Conservation (phyloP, 768 basidiomycete species). For the Leucogyrophana mollusca region DNA sequence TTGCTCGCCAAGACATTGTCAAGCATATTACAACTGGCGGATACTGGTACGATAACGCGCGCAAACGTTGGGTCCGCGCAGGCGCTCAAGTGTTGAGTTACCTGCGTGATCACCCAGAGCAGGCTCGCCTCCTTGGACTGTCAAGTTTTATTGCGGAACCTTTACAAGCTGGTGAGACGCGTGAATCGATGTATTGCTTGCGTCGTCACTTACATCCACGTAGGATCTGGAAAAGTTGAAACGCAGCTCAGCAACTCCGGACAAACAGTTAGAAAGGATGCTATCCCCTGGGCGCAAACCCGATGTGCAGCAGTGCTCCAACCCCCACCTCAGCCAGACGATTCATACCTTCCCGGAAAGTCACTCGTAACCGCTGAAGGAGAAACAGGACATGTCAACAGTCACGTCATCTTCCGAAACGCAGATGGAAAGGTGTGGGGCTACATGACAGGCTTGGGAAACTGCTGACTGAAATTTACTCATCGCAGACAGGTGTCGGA, state of each 20-base stretch:
- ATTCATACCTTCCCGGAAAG: not conserved
- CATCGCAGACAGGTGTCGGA: not conserved
- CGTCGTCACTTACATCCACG: too few relatives aligned
- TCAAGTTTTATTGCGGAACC: too few relatives aligned
- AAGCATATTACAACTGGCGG: constrained; percentile 11
- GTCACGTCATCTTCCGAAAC: not conserved
- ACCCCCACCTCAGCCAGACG: not conserved
- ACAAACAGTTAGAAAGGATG: not conserved
- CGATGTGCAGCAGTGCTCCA: not conserved
- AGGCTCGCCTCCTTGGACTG: constrained; percentile 1
- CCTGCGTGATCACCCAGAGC: not conserved
- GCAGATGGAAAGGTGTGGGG: not conserved
- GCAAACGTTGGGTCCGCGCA: constrained; percentile 1
- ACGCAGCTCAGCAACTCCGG: too few relatives aligned
- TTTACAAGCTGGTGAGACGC: too few relatives aligned
- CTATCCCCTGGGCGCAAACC: not conserved
- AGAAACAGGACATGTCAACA: not conserved
- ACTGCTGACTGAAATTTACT: too few relatives aligned
- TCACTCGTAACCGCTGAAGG: not conserved
- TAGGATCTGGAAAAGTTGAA: too few relatives aligned
- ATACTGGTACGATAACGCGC: constrained; percentile 3
- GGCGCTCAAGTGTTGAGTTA: not conserved
- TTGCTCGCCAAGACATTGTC: constrained; percentile 6
- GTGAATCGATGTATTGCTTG: too few relatives aligned
- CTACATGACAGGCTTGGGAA: too few relatives aligned